Base-by-base conservation (phyloP, 1,284 basidiomycete species). In the Cystobasidiaceae sp. region DNA sequence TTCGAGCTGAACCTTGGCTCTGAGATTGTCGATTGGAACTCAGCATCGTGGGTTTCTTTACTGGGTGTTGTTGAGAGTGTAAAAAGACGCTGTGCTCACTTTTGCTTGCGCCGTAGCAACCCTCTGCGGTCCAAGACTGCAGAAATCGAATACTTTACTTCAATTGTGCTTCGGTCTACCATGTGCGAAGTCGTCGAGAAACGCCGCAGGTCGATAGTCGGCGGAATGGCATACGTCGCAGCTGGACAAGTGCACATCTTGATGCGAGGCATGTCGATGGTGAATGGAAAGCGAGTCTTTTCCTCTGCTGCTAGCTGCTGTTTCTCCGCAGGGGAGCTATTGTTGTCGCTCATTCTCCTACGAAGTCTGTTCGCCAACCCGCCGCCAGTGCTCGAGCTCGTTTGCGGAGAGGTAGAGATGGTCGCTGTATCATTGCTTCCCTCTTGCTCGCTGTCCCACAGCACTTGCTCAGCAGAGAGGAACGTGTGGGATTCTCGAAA, bases 241-340 rank as follows among this genome's bases (percentile, higher is more conserved):
- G 51, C 51, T n/a, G 51, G 30, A 34, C 61, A 64, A n/a, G 52
- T 55, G 28, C 61, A 64, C 30, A 37, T 37, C 33, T 64, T 64
- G n/a, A 48, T 39, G 19, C 41, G 41, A 9, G 61, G 61, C 3
- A 64, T 2, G 33, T 64, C 61, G 13, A 64, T 25, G 32, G 41
- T 28, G 30, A 64, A 64, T 15, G 33, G 30, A 21, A 55, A 64
- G 4, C 30, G 28, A 30, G 37, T 23, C 17, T 32, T 37, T 9
- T 46, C 25, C 21, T 39, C 5, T 19, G 11, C 3, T 34, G 17
- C 8, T 52, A 6, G 5, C 13, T n/a, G 32, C 37, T 19, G 50
- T 37, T 52, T 52, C 50, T 52, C 50, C 33, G 33, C 19, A 17
- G 15, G 48, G 4, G 48, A 50, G n/a, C n/a, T n/a, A n/a, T n/a